Conservation (phyloP, 1,284 basidiomycete species). For the Leccinum angustisporum region DNA sequence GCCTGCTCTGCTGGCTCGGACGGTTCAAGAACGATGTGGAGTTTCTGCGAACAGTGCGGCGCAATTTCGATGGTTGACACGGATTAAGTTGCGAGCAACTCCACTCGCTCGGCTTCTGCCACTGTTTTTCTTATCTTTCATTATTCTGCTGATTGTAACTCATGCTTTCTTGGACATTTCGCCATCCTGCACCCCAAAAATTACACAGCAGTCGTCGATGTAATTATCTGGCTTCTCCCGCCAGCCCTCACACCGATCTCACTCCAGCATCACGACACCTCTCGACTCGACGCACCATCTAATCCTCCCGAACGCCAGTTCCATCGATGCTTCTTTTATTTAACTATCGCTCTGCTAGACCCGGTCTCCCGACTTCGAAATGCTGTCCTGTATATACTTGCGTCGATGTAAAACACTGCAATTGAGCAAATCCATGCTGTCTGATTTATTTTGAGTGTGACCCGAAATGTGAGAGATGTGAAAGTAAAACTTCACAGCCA, state of each 20-base stretch:
- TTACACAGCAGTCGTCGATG: conserved; percentile 22
- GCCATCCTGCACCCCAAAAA: conserved; percentile 25
- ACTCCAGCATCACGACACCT: conserved; percentile 13
- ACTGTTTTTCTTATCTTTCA: conserved; percentile 32
- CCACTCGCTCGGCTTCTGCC: conserved; percentile 8
- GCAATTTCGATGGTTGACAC: conserved; percentile 83
- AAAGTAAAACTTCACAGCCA: conserved; percentile 25
- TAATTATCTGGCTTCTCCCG: conserved; percentile 11
- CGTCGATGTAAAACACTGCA: conserved; percentile 30
- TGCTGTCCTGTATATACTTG: conserved; percentile 34
- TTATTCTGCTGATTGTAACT: conserved; percentile 37
- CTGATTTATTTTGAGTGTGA: neutral
- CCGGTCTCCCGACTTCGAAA: conserved; percentile 22
- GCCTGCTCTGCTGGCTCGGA: conserved; percentile 61
- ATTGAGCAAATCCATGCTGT: conserved; percentile 15
- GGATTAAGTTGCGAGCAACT: conserved; percentile 42
- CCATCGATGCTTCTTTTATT: conserved; percentile 21
- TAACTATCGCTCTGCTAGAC: conserved; percentile 21
- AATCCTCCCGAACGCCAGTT: conserved; percentile 17
- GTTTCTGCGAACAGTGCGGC: conserved; percentile 82
- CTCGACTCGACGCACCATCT: conserved; percentile 22
- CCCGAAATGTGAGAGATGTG: neutral
- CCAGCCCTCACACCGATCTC: conserved; percentile 15
- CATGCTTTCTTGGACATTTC: conserved; percentile 26
- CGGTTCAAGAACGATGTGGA: conserved; percentile 78